These are phyloP conservation scores for Rhamnella rubrinervis DNA, from an alignment of 331 rosid genomes.

Conservation along the genomic window DNA sequence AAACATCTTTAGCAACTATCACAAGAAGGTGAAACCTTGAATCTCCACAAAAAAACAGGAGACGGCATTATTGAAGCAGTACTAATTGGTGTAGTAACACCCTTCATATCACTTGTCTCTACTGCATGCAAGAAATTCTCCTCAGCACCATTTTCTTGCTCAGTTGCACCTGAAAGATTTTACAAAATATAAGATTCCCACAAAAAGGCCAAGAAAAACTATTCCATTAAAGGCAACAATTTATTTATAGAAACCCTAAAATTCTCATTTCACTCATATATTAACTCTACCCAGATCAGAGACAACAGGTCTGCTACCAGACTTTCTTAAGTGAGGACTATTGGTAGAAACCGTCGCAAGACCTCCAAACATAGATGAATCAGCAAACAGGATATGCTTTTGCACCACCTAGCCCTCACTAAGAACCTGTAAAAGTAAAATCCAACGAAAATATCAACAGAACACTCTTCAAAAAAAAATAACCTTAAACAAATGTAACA, in stretches of 20 bases:
- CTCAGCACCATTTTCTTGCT: slow-evolving; percentile 64
- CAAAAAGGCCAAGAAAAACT: neutral
- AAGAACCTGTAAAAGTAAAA: slow-evolving; percentile 34
- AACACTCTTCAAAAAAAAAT: neutral
- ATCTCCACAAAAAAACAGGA: slow-evolving; percentile 81
- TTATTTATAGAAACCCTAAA: slow-evolving; percentile 12
- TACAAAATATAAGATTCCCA: slow-evolving; percentile 18
- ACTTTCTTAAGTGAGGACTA: slow-evolving; percentile 93
- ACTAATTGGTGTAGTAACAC: slow-evolving; percentile 39
- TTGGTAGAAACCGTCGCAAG: slow-evolving; percentile 52
- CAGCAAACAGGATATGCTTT: slow-evolving; percentile 30
- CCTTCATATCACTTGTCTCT: slow-evolving; percentile 54
- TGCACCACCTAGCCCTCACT: slow-evolving; percentile 21
- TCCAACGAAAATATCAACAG: neutral
- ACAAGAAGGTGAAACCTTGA: slow-evolving; percentile 57
- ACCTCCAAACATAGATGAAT: slow-evolving; percentile 85
- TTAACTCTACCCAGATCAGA: slow-evolving; percentile 70
- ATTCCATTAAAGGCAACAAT: neutral
- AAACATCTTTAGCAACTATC: neutral
- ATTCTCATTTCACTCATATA: slow-evolving; percentile 15
- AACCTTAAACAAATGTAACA: neutral
- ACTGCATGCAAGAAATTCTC: slow-evolving; percentile 50
- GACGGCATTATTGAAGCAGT: slow-evolving; percentile 70
- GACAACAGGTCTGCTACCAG: slow-evolving; percentile 87
- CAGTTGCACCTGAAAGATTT: slow-evolving; percentile 46